Base-by-base conservation (phyloP, 2,329 filamentous ascomycete genomes). In the Pezicula neosporulosa region DNA sequence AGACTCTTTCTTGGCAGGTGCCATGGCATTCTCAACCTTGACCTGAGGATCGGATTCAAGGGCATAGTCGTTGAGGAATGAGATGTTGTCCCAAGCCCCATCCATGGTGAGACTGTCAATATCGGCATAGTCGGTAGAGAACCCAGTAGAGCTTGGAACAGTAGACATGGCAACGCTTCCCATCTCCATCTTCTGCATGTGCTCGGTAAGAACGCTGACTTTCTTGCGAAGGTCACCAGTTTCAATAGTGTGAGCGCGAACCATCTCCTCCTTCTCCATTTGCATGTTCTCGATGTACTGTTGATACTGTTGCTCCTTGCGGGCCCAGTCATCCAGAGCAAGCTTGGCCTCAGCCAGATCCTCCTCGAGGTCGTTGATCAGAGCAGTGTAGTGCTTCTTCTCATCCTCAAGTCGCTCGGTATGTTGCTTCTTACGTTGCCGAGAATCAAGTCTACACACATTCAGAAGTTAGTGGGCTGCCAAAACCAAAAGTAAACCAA, bases 371-470 rank as follows among this genome's bases (percentile, higher is more conserved):
- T 86, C 81, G 60, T 75, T 81, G 66, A 97, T 89, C 66, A 89
- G 75, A 61, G 82, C 81, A 50, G 86, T 89, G 75, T 84, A 95
- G 53, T 89, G 83, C 77, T 97, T 97, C 80, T 97, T 97, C 76
- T 97, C 93, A 70, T 94, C 88, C 71, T 97, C 94, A 43, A 97
- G 83, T 63, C 94, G 86, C 74, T 97, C 94, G 33, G 94, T 97
- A 74, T 97, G 93, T 73, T 90, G 88, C 82, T 97, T 97, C 81
- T 97, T 99, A 63, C 94, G 86, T 72, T 97, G 93, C 60, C 94
- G 85, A 42, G 94, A 97, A 74, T 97, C 93, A 63, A 99, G 87
- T 60, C 90, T 96, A 59, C 49, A 36, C 28, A 47, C 46, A 50
- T 33, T 24, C 39, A 56, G 42, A 27, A 49, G 50, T 65, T 60